Evolutionary conservation across 164 flowering plant species (phyloP).

Genomic region (Chloranthus sessilifolius): DNA sequence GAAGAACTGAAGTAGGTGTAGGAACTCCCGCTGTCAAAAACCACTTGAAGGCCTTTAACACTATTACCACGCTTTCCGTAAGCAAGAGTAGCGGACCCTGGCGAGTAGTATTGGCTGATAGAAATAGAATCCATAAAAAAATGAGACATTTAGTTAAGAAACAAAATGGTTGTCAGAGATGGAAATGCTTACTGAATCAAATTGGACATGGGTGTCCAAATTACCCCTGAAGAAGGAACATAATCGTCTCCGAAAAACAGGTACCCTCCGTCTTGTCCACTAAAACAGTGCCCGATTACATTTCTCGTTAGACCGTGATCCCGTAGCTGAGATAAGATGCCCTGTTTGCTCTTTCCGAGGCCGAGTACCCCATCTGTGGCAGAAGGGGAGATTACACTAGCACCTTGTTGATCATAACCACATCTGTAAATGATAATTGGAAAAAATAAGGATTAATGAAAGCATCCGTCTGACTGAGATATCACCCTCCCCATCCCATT

Average conservation of each 20-base stretch:
- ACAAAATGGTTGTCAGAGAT: no score
- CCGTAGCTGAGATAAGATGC: constrained; percentile 66
- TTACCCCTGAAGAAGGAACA: constrained; percentile 51
- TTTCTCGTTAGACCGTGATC: constrained; percentile 52
- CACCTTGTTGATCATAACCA: constrained; percentile 73
- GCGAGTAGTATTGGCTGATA: constrained; percentile 66
- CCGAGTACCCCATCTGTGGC: constrained; percentile 87
- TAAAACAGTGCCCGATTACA: constrained; percentile 85
- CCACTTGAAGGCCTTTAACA: constrained; percentile 34
- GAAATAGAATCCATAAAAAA: neutral
- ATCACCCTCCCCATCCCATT: no score
- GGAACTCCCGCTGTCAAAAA: constrained; percentile 94
- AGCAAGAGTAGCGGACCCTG: constrained; percentile 60
- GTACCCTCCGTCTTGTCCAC: constrained; percentile 63
- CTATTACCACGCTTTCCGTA: constrained; percentile 49
- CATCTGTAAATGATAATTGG: constrained; percentile 44
- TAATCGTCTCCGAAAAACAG: constrained; percentile 77
- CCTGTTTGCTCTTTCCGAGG: constrained; percentile 67
- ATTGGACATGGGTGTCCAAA: constrained; percentile 71
- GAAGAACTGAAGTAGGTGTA: constrained; percentile 61
- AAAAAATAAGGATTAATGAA: no score
- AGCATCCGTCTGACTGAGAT: neutral
- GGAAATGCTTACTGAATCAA: constrained; percentile 23
- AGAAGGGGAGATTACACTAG: constrained; percentile 40
- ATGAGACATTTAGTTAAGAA: neutral